Base-by-base conservation (phyloP, 78 protist genomes). In the Dictyostelium capitatum region DNA sequence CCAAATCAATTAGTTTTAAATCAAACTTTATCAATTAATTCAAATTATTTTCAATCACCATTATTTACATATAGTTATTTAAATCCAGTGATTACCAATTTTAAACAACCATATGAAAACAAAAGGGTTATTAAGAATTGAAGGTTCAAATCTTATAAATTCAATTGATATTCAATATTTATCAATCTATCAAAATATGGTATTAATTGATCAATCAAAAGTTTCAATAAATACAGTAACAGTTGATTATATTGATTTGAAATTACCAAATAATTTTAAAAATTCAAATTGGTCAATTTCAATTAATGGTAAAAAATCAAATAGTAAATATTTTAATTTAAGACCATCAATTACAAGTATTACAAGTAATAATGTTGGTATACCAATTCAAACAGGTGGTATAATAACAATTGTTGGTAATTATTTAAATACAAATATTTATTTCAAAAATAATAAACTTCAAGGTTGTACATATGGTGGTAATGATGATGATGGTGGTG, bases 231-330 rank as follows among this genome's bases (percentile, higher is more conserved):
- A 3, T 37, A 37, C 43, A 37, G 2, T 37, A 2, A 37, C 43
- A 37, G 43, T 37, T 37, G 37, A 32, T 32, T 67, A 67, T 32
- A 67, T 67, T 15, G 75, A 67, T 25, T 6, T 67, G 0, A 32
- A 32, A 32, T 67, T 67, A 67, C 48, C 75, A 67, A 25, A 67
- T 32, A 43, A 67, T 32, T 67, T 67, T 67, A 67, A 30, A 30
- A 67, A 43, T 32, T 32, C 75, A 12, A 15, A 30, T 30, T 30
- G 25, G 19, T 30, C 75, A 4, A 15, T 67, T 0, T 15, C 48
- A 15, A 32, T 67, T 30, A 19, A 67, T 32, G 75, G 75, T 32
- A 32, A 19, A 67, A 9, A 15, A 32, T 25, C 47, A 67, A 67
- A 67, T 32, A 25, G n/a, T 25, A 67, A 67, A 32, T 67, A 32